Evolutionary conservation across 225 moss, liverwort and hornwort species (phyloP).

Genomic region (Rhytidiadelphus loreus): DNA sequence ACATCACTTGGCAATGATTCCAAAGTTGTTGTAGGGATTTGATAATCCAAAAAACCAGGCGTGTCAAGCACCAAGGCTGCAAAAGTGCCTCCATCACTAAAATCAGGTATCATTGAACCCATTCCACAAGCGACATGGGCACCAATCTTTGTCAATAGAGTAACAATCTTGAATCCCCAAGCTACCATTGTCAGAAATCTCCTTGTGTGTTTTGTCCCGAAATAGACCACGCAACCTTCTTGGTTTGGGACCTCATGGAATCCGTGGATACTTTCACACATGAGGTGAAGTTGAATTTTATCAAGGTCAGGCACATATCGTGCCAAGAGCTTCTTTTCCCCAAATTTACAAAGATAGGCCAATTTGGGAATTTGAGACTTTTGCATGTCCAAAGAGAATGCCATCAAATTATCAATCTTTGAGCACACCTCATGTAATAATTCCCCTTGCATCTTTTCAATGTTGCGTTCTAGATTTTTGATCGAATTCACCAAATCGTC

Average conservation of each 20-base stretch:
- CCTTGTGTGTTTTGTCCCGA: neutral
- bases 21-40: accelerated
- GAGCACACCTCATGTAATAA: neutral
- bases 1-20: neutral
- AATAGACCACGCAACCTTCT: neutral
- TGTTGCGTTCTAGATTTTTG: neutral
- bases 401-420: neutral
- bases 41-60: neutral
- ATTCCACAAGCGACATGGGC: neutral
- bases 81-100: neutral
- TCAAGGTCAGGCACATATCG: neutral
- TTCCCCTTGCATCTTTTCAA: neutral
- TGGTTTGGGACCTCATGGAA: neutral
- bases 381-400: neutral
- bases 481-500: accelerated
- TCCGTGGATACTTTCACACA: neutral
- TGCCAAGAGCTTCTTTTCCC: neutral
- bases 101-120: neutral
- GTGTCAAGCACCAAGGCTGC: neutral
- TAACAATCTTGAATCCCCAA: neutral
- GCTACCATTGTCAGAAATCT: neutral
- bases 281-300: neutral
- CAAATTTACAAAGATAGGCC: neutral
- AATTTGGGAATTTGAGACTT: neutral
- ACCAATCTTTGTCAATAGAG: neutral